Evolutionary conservation across 129 eudicot species (phyloP), one percentile per base, ranked within the genome.

Genomic region (Helichrysum umbraculigerum): DNA sequence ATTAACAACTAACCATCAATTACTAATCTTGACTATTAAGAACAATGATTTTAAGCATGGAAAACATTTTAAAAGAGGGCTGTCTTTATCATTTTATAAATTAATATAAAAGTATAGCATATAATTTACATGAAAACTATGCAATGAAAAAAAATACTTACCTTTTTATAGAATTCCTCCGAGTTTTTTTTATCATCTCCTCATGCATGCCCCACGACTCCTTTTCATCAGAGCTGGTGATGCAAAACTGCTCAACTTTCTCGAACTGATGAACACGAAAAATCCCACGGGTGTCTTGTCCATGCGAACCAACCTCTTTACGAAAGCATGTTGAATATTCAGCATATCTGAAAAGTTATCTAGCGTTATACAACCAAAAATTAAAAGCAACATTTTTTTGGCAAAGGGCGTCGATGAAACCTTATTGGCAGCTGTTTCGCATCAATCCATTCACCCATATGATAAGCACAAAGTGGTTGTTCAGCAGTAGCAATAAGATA

Each of bases 251-350:
- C 82, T 93, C 98, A 6, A 93, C 84, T 80, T 93, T 93, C 77
- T 93, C 98, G 77, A 93, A 93, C 72, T 94, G 97, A 86, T 94
- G 98, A 42, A 94, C 98, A 33, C 98, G 89, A 78, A 94, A 94
- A 25, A 94, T 91, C 72, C 98, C 98, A 63, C 91, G 93, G 52
- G 98, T 94, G 78, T 94, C 98, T 59, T 96, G 87, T 12, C 98
- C 98, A 81, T 94, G 98, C 25, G 98, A 88, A 35, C 98, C 98
- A 54, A 97, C 98, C 75, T 94, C 98, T 76, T 94, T 94, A 5
- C 98, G 93, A 85, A 91, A 94, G 92, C 98, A 94, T 4, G 98
- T 83, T 0, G 97, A 94, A 69, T 91, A 91, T 69, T 97, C 98
- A 81, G 96, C 98, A 87, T 94, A 94, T 71, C 98, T 93, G 79